Base-by-base conservation (phyloP, 2,329 filamentous ascomycete genomes). In the Fusarium newnesense region DNA sequence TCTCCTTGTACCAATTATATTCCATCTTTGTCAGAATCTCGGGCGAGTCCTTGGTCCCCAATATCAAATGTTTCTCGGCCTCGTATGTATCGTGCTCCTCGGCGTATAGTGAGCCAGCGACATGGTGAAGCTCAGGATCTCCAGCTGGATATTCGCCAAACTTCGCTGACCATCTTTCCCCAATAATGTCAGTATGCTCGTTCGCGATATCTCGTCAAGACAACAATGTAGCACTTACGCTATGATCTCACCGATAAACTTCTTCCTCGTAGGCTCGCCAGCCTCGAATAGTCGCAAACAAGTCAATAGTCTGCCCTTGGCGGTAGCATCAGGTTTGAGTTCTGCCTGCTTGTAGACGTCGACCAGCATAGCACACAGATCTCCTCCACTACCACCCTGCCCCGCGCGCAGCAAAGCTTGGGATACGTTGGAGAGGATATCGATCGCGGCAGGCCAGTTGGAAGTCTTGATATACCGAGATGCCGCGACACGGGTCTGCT, bases 401-500 rank as follows among this genome's bases (percentile, higher is more conserved):
- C 94, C 94, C 32, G 96, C 95, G 81, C 94, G 93, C 47, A 99
- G 89, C 15, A 99, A 89, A 34, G 95, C 92, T 76, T 93, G 91
- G 3, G 96, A 93, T 71, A 97, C 96, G 74, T 89, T 92, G 82
- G 90, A 92, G 74, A 99, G 89, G 74, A 98, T 93, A 76, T 97
- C 94, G 80, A 95, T 92, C 53, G 97, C 96, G 18, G 94, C 92
- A 75, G 88, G 82, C 89, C 93, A 98, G 87, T 96, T 96, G 70
- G 89, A 86, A 47, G 92, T 88, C 85, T 98, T 98, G 82, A 96
- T 91, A 85, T 99, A 97, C 65, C 97, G 95, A 43, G 94, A 93
- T 69, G 95, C 95, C 76, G 98, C 96, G 61, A 98, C 95, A 72
- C 96, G 94, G 75, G 97, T 94, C 86, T 99, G 96, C 84, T 99